Percentiles rank a stretch among this genome's conserved stretches.
Evolutionary conservation across 352 stramenopile genomes (phyloP).

Genomic region (Globisporangium iwayamae): DNA sequence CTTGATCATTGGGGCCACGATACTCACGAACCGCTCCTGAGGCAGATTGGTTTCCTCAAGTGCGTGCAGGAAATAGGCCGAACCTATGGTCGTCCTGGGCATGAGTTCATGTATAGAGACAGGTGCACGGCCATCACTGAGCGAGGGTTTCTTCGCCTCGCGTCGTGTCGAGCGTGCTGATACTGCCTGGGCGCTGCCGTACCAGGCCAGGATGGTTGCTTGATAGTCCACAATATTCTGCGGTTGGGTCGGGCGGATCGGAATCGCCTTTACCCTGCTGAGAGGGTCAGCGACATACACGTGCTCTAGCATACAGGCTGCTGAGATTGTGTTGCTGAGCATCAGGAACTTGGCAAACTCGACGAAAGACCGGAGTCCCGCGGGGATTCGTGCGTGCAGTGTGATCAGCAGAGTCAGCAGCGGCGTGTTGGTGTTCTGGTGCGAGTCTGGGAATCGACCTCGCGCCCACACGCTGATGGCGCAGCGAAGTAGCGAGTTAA

Average conservation of each 20-base stretch:
- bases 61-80: conserved; percentile 41
- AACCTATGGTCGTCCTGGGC: conserved; percentile 40
- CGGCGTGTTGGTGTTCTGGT: conserved; percentile 18
- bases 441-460: conserved; percentile 35
- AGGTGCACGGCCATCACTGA: neutral
- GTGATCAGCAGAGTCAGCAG: conserved; percentile 35
- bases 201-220: conserved; percentile 26
- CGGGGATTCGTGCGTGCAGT: conserved; percentile 28
- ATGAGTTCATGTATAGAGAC: conserved; percentile 23
- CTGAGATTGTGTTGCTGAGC: conserved; percentile 32
- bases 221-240: conserved; percentile 16
- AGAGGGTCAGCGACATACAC: conserved; percentile 28
- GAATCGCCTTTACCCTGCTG: neutral
- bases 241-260: conserved; percentile 8
- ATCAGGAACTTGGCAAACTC: conserved; percentile 67
- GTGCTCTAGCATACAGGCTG: conserved; percentile 48
- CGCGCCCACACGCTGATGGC: conserved; percentile 36
- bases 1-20: conserved; percentile 42
- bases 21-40: conserved; percentile 58
- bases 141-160: neutral
- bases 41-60: conserved; percentile 44
- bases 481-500: conserved; percentile 35
- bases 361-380: conserved; percentile 48
- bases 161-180: conserved; percentile 14
- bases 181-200: conserved; percentile 17